These are phyloP conservation scores for Spathaspora jeffriesii DNA, from an alignment of 1,139 yeast species.

Conservation along the genomic window DNA sequence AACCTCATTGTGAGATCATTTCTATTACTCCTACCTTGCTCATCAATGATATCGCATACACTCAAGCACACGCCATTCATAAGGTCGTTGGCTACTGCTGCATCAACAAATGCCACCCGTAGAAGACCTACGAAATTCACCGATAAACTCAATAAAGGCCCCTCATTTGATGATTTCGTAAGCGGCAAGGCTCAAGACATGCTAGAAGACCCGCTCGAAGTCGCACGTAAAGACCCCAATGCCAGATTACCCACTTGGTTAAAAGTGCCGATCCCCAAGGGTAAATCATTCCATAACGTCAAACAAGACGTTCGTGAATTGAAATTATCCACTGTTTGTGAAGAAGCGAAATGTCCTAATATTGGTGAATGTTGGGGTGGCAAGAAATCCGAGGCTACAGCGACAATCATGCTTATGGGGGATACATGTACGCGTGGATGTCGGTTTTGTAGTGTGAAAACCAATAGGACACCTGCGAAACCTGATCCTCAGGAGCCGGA, in stretches of 20 bases:
- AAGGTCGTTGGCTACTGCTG: constrained; percentile 12
- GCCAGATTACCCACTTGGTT: constrained; percentile 91
- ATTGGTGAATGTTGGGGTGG: constrained; percentile 99
- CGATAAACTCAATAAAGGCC: constrained; percentile 79
- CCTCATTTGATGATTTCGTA: constrained; percentile 90
- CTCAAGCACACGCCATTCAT: not conserved
- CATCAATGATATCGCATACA: constrained; percentile 3
- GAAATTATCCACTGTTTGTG: constrained; percentile 93
- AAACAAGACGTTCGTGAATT: constrained; percentile 87
- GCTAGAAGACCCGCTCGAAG: constrained; percentile 66
- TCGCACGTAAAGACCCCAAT: constrained; percentile 56
- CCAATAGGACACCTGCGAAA: constrained; percentile 81
- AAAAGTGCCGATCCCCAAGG: constrained; percentile 94
- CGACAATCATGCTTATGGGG: constrained; percentile 97
- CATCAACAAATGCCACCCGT: constrained; percentile 6
- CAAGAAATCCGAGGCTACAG: constrained; percentile 93
- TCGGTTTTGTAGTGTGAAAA: constrained; percentile 95
- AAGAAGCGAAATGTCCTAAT: constrained; percentile 98
- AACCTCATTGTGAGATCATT: not conserved
- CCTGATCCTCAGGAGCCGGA: constrained; percentile 98
- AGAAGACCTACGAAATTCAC: constrained; percentile 64
- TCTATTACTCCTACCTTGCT: not conserved
- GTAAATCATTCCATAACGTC: constrained; percentile 74
- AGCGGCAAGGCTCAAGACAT: constrained; percentile 74
- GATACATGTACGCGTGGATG: constrained; percentile 99